Evolutionary conservation across 2,329 filamentous ascomycete genomes (phyloP).

Genomic region (Rhynchosporium secalis): DNA sequence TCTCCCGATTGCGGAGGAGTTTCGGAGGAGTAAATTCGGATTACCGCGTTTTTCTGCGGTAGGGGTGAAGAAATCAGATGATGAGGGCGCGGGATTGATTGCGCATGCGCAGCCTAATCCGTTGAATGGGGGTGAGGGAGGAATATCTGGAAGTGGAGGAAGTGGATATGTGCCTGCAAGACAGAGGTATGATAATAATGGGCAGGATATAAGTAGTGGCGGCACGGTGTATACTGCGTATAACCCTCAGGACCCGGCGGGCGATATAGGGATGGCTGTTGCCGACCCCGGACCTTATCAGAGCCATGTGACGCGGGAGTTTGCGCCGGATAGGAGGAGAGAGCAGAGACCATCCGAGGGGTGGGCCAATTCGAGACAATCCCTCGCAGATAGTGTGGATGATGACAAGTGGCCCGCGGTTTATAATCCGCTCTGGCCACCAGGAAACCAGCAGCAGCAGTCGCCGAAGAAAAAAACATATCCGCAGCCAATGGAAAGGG

Average conservation of each 20-base stretch:
- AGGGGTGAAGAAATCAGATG: conserved; percentile 20
- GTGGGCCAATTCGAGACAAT: conserved; percentile 25
- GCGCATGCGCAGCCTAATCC: conserved; percentile 38
- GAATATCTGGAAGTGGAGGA: not conserved
- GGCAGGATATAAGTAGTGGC: conserved; percentile 31
- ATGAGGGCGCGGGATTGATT: conserved; percentile 38
- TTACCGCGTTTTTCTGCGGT: conserved; percentile 22
- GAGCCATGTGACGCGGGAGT: conserved; percentile 25
- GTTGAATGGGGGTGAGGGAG: conserved; percentile 15
- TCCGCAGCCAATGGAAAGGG: conserved; percentile 1
- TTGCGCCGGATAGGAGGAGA: conserved; percentile 26
- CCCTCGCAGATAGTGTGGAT: not conserved
- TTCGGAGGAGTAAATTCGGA: conserved; percentile 36
- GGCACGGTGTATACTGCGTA: conserved; percentile 21
- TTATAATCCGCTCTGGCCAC: conserved; percentile 27
- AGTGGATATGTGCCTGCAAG: conserved; percentile 34
- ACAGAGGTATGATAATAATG: conserved; percentile 36
- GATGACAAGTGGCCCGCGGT: conserved; percentile 17
- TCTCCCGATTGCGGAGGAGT: conserved; percentile 38
- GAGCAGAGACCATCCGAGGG: conserved; percentile 24
- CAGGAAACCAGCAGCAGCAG: conserved; percentile 10
- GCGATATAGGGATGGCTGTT: conserved; percentile 33
- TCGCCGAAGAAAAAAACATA: not conserved
- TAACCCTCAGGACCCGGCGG: conserved; percentile 4
- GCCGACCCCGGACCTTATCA: conserved; percentile 27